Base-by-base conservation (phyloP, 208 protist genomes). In the Acanthamoeba royreba region DNA sequence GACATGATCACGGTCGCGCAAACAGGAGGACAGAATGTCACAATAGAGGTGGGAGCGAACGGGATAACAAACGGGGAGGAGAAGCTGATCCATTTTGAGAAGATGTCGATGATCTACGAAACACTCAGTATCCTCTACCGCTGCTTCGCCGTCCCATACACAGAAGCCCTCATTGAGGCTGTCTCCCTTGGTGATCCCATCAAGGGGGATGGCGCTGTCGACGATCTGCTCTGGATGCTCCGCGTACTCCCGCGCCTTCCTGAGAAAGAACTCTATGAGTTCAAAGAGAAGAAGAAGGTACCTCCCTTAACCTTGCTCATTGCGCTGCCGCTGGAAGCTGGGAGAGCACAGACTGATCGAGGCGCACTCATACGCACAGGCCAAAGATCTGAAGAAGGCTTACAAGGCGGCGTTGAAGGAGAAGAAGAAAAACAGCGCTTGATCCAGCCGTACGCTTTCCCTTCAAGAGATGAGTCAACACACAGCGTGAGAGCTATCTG, bases 91-190 rank as follows among this genome's bases (percentile, higher is more conserved):
- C 88, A 93, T 52, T 93, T 93, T 42, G 88, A 93, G 88, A 93
- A 93, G 63, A 93, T 93, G 88, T 66, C 63, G 46, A 93, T 93
- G 88, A 74, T 93, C 58, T 93, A 81, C 69, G 58, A 79, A 40
- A 93, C 88, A 31, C 69, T 93, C 17, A 83, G 55, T 93, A 33
- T n/a, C 88, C 52, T 81, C 4, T 61, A 33, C n/a, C 31, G 28
- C 72, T 85, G 22, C 72, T 42, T 42, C 7, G 72, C n/a, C n/a
- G n/a, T n/a, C n/a, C n/a, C n/a, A n/a, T 28, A 17, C 19, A 28
- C 22, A 17, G 19, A 69, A 17, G 40, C 47, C 19, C 35, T 7
- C 35, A 52, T n/a, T 8, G 49, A 66, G 4, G 17, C 42, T 13
- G 38, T 7, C 45, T 45, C 7, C 74, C 42, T 9, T 22, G 81